A percentile compares a stretch with the other conserved stretches of the same genome.
Conservation (phyloP, 306 rosid species). For the Mucuna pruriens region DNA sequence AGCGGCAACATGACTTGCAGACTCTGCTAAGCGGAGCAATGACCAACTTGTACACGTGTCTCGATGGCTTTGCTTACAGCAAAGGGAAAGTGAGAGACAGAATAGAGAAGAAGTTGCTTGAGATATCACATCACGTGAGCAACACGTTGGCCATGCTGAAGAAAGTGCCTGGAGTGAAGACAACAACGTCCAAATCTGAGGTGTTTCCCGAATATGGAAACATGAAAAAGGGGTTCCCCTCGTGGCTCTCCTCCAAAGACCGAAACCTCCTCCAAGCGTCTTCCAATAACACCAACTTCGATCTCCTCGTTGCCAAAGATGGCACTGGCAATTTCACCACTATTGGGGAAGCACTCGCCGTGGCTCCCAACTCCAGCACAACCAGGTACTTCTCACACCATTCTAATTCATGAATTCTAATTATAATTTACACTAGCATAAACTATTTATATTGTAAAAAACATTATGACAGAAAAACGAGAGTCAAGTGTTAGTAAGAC, state of each 20-base stretch:
- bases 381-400: slow-evolving; percentile 53
- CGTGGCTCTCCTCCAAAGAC: slow-evolving; percentile 62
- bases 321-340: slow-evolving; percentile 86
- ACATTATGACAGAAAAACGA: too few relatives aligned
- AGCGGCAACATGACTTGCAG: slow-evolving; percentile 49
- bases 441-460: background rate
- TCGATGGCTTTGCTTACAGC: slow-evolving; percentile 63
- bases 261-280: slow-evolving; percentile 57
- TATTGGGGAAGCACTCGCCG: slow-evolving; percentile 63
- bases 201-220: slow-evolving; percentile 57
- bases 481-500: too few relatives aligned
- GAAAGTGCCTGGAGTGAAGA: slow-evolving; percentile 52
- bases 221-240: slow-evolving; percentile 62
- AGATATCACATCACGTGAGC: slow-evolving; percentile 65
- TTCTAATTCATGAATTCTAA: background rate
- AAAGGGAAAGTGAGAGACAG: slow-evolving; percentile 38
- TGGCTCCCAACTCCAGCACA: slow-evolving; percentile 73
- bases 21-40: slow-evolving; percentile 78
- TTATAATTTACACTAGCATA: background rate
- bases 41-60: slow-evolving; percentile 86
- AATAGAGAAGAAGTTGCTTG: slow-evolving; percentile 43
- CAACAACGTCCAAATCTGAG: slow-evolving; percentile 15
- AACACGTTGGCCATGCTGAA: slow-evolving; percentile 74
- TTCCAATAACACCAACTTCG: slow-evolving; percentile 45
- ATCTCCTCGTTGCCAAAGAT: slow-evolving; percentile 79